Evolutionary conservation across 305 asterid genomes (phyloP).

Genomic region (Ajuga reptans): DNA sequence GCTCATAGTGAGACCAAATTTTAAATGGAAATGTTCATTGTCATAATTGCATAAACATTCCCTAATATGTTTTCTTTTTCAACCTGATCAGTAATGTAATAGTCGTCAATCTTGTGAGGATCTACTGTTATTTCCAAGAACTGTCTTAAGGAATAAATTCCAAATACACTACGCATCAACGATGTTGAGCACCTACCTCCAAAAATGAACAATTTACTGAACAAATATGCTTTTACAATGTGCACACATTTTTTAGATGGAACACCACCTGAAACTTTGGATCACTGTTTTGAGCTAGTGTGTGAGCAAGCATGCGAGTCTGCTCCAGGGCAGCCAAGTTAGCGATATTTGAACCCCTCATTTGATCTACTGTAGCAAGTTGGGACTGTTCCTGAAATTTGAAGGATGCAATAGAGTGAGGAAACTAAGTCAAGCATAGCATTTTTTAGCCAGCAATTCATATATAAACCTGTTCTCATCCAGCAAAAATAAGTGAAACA

Average conservation of each 20-base stretch:
- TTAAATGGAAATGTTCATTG: background rate
- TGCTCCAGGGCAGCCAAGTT: constrained; percentile 84
- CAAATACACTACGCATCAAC: background rate
- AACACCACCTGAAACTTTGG: constrained; percentile 89
- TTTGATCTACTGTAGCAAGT: constrained; percentile 60
- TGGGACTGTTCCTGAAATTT: constrained; percentile 75
- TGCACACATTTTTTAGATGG: constrained; percentile 11
- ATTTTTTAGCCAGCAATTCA: constrained; percentile 16
- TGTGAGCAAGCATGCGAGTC: constrained; percentile 87
- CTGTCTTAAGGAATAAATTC: background rate
- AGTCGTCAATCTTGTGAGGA: background rate
- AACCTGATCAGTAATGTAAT: background rate
- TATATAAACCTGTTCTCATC: constrained; percentile 9
- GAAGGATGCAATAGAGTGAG: constrained; percentile 11
- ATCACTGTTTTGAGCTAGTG: constrained; percentile 85
- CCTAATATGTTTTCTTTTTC: background rate
- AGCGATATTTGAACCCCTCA: constrained; percentile 53
- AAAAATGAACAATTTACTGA: constrained; percentile 10
- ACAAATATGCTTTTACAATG: constrained; percentile 7
- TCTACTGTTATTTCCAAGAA: background rate
- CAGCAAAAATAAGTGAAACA: constrained; percentile 3
- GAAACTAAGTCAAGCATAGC: constrained; percentile 1
- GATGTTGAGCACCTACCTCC: background rate
- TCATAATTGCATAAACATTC: constrained; percentile 3
- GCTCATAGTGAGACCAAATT: background rate